These are phyloP conservation scores for Talaromyces piceae DNA, from an alignment of 2,329 filamentous ascomycete species.

Conservation along the genomic window DNA sequence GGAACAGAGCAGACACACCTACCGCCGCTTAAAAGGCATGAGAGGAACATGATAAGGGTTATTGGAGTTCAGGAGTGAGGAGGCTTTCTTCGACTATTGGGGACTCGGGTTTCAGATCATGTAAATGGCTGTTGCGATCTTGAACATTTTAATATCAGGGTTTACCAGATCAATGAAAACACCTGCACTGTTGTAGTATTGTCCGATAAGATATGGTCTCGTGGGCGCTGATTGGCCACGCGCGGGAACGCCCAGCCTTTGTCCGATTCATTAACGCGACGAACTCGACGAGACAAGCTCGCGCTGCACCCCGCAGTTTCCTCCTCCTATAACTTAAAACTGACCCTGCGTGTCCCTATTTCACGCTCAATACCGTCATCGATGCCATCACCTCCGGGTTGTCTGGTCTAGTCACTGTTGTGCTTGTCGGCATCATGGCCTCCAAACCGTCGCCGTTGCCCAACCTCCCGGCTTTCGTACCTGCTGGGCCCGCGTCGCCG, in stretches of 20 bases:
- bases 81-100: neutral
- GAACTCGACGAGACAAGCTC: neutral
- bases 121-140: too few relatives aligned
- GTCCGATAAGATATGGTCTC: too few relatives aligned
- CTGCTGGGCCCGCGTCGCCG: conserved; percentile 24
- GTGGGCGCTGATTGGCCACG: too few relatives aligned
- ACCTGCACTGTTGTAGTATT: too few relatives aligned
- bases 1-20: conserved; percentile 3
- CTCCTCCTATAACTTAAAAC: too few relatives aligned
- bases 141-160: too few relatives aligned
- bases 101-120: neutral
- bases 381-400: neutral
- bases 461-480: conserved; percentile 9
- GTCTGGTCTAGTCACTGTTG: conserved; percentile 1
- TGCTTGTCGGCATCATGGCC: conserved; percentile 14
- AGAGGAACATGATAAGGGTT: neutral
- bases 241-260: neutral
- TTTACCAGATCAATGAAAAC: too few relatives aligned
- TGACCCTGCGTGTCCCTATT: too few relatives aligned
- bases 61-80: conserved; percentile 3
- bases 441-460: conserved; percentile 17
- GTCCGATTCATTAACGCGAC: neutral
- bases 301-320: neutral
- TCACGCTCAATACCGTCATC: too few relatives aligned
- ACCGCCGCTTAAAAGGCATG: neutral